Conservation (phyloP, 2,329 filamentous ascomycete species). For the Aspergillus awamori region DNA sequence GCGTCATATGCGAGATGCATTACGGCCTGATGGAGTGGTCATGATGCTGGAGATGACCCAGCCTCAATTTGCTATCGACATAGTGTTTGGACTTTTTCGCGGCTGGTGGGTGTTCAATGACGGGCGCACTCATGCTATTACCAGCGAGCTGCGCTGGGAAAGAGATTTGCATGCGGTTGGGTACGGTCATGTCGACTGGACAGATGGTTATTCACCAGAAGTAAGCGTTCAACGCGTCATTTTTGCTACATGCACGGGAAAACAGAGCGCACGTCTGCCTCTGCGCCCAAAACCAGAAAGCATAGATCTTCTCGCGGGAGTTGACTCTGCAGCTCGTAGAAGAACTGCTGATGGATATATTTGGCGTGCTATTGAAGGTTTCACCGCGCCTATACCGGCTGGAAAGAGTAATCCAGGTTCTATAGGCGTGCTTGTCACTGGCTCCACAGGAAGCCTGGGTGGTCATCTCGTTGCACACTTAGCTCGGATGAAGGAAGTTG, state of each 20-base stretch:
- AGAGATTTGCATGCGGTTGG: conserved; percentile 30
- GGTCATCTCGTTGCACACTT: conserved; percentile 45
- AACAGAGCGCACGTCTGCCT: conserved; percentile 8
- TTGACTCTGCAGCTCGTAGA: conserved; percentile 17
- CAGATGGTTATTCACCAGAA: conserved; percentile 33
- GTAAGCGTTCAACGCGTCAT: conserved; percentile 27
- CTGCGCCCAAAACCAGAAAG: neutral
- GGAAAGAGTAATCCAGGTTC: neutral
- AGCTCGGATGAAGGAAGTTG: conserved; percentile 32
- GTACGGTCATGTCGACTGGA: conserved; percentile 40
- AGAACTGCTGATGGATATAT: conserved; percentile 28
- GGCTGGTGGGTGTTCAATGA: conserved; percentile 48
- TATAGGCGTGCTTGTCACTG: conserved; percentile 45
- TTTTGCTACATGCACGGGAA: conserved; percentile 27
- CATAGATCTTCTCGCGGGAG: neutral
- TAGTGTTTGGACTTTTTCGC: conserved; percentile 40
- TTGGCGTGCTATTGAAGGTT: conserved; percentile 25
- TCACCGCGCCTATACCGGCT: conserved; percentile 9
- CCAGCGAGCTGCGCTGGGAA: conserved; percentile 28
- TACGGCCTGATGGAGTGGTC: conserved; percentile 35
- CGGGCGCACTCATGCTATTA: conserved; percentile 37
- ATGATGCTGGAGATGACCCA: conserved; percentile 39
- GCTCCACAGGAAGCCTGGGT: conserved; percentile 46
- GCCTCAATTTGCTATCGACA: conserved; percentile 33
- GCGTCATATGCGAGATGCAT: conserved; percentile 27